Percentiles rank a stretch among this genome's conserved stretches.
Conservation (phyloP, 78 protist genomes). For the Dictyostelium brefeldianum region DNA sequence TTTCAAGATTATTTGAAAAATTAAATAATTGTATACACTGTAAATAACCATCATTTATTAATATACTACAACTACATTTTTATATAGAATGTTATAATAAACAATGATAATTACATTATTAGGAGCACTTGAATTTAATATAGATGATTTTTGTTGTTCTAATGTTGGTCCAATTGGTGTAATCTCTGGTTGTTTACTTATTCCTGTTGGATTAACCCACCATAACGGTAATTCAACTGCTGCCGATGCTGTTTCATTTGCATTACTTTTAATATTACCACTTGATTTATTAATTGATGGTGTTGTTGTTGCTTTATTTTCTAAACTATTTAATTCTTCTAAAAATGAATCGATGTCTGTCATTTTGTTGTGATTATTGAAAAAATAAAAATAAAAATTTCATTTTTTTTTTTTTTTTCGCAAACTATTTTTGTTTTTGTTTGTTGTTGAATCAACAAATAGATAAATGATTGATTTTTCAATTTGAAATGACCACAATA, state of each 20-base stretch:
- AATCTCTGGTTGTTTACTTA: not conserved
- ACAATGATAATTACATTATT: constrained; percentile 7
- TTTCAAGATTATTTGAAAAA: not conserved
- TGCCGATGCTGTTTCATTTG: not conserved
- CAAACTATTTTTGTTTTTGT: too few relatives aligned
- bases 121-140: not conserved
- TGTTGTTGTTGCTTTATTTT: not conserved
- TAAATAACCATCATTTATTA: not conserved
- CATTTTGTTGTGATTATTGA: constrained; percentile 2
- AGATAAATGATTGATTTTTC: too few relatives aligned
- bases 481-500: too few relatives aligned
- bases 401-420: too few relatives aligned
- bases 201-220: constrained; percentile 2
- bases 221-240: not conserved
- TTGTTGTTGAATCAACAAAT: too few relatives aligned
- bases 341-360: constrained; percentile 2
- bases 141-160: not conserved
- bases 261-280: not conserved
- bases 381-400: too few relatives aligned
- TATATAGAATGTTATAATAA: too few relatives aligned
- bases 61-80: too few relatives aligned
- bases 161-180: not conserved
- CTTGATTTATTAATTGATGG: not conserved
- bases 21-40: constrained; percentile 14
- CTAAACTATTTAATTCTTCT: constrained; percentile 4